Conservation (phyloP, 768 basidiomycete genomes). For the Rhodotorula paludigena region DNA sequence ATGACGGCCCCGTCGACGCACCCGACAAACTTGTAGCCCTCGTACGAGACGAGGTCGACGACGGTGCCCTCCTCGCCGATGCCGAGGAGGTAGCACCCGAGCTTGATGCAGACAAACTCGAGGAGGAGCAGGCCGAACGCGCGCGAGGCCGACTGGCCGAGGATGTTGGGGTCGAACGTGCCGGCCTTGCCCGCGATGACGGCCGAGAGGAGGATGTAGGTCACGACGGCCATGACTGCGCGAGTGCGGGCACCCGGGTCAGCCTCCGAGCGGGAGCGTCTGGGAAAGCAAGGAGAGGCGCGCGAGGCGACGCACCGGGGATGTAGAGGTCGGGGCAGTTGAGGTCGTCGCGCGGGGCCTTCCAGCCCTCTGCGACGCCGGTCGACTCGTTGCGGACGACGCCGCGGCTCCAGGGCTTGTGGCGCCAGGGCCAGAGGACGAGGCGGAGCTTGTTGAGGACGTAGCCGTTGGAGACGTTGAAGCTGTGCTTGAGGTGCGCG, state of each 20-base stretch:
- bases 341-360: conserved; percentile 84
- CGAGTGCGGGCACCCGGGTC: background rate
- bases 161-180: conserved; percentile 79
- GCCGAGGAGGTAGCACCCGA: conserved; percentile 88
- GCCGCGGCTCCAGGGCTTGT: conserved; percentile 77
- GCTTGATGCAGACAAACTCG: conserved; percentile 82
- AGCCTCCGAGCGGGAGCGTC: no score
- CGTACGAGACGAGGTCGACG: conserved; percentile 81
- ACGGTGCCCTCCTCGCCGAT: conserved; percentile 66
- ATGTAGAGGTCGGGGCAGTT: conserved; percentile 97
- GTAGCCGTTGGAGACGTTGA: conserved; percentile 94
- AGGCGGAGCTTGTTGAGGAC: conserved; percentile 82
- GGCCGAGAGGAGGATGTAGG: conserved; percentile 85
- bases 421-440: conserved; percentile 91
- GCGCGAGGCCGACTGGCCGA: conserved; percentile 78
- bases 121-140: conserved; percentile 77
- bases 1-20: conserved; percentile 51
- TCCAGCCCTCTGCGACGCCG: conserved; percentile 65
- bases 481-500: conserved; percentile 75
- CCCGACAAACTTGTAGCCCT: conserved; percentile 98
- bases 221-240: conserved; percentile 88
- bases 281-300: background rate
- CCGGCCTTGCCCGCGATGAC: conserved; percentile 75
- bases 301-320: conserved; percentile 57
- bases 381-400: conserved; percentile 60